Evolutionary conservation across 2,329 filamentous ascomycete genomes (phyloP).

Genomic region (Bisporella sp.): DNA sequence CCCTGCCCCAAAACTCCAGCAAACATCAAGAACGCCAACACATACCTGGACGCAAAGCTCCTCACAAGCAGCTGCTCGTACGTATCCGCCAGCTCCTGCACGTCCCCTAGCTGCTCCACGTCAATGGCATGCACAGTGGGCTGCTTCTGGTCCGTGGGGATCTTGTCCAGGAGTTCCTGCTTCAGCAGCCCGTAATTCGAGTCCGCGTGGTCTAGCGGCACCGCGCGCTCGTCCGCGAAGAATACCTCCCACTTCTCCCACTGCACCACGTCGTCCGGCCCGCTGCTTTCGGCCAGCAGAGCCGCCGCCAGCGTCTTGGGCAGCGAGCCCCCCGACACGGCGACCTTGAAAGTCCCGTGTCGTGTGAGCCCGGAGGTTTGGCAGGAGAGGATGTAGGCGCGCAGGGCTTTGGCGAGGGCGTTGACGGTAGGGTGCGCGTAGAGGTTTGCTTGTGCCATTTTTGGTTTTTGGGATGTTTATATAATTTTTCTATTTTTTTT

Average conservation of each 20-base stretch:
- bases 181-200: constrained; percentile 92
- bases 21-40: background rate
- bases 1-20: too few relatives aligned
- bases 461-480: background rate
- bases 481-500: too few relatives aligned
- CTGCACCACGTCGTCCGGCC: constrained; percentile 54
- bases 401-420: constrained; percentile 68
- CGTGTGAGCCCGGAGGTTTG: constrained; percentile 75
- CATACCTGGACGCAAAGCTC: constrained; percentile 72
- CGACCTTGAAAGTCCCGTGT: constrained; percentile 83
- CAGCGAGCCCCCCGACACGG: constrained; percentile 87
- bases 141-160: constrained; percentile 55
- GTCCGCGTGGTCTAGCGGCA: constrained; percentile 84
- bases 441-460: constrained; percentile 49
- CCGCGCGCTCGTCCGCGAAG: constrained; percentile 95
- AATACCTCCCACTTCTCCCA: constrained; percentile 96
- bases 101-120: constrained; percentile 56
- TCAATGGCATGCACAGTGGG: constrained; percentile 80
- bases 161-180: constrained; percentile 80
- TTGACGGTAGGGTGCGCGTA: constrained; percentile 70
- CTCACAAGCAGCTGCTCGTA: constrained; percentile 86
- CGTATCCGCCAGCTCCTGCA: constrained; percentile 85
- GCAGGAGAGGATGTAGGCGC: constrained; percentile 72
- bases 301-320: constrained; percentile 83
- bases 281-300: constrained; percentile 52